Evolutionary conservation across 2,329 filamentous ascomycete species (phyloP), one percentile per base, ranked within the genome.

Genomic region (Neoscytalidium dimidiatum): DNA sequence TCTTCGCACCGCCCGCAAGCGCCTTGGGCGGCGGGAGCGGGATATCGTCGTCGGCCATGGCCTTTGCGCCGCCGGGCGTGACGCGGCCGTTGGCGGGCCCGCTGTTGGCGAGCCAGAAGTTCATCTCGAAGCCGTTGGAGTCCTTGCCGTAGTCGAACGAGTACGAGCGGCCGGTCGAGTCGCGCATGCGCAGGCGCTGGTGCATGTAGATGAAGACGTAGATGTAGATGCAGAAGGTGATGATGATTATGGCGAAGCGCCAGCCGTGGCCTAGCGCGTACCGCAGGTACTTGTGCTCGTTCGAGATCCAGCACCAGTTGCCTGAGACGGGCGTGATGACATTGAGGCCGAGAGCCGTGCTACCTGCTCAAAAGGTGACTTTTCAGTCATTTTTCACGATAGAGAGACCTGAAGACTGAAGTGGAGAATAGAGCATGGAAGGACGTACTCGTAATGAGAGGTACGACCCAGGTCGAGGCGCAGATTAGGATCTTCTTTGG

Each of bases 291-390:
- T 72, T 67, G 21, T 75, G 71, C 1, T 73, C 68, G 11, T 71
- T 66, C 14, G 74, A 69, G 66, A 83, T 82, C 81, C 81, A 83
- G 70, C 81, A 83, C 81, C 81, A 83, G 66, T 83, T 82, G 0
- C 81, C 81, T 2, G 78, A 79, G 1, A 82, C 80, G 41, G 78
- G 77, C 2, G 71, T 74, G 64, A 77, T 74, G 23, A 70, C 66
- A 44, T 48, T 3, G 26, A 64, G 41, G 23, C 41, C 43, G 29
- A 58, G 35, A 11, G 62, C 62, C 1, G 62, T 64, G 21, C 41
- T 58, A 33, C 62, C 62, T 64, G 13, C 46, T 21, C 3, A 19
- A 9, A 23, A 11, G 2, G 23, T 29, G 19, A 21, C 17, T 9
- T 19, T 53, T 9, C 14, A n/a, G 21, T 28, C n/a, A 28, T 14